Conservation (phyloP, 2,329 filamentous ascomycete species). For the Fusarium cicatricum region DNA sequence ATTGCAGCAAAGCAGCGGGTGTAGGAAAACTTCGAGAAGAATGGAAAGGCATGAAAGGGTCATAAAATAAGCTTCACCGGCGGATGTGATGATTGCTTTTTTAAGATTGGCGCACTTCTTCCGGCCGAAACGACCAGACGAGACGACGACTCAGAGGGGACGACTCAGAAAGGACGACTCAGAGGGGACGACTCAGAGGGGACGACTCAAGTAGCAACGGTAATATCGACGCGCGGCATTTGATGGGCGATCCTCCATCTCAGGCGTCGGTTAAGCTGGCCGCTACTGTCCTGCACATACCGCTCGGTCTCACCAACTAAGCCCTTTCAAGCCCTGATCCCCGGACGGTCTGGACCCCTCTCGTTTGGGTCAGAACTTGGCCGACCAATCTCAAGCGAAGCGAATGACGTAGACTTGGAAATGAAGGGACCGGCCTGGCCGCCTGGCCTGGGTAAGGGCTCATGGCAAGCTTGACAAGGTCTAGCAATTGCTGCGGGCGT, state of each 20-base stretch:
- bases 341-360: constrained; percentile 34
- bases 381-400: constrained; percentile 22
- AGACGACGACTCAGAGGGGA: constrained; percentile 12
- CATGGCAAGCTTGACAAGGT: neutral
- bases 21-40: constrained; percentile 30
- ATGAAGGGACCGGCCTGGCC: too few relatives aligned
- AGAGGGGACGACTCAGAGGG: too few relatives aligned
- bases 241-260: constrained; percentile 14
- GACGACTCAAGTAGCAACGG: neutral
- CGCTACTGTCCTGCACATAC: constrained; percentile 28
- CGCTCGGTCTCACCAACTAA: constrained; percentile 16
- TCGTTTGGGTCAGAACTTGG: constrained; percentile 29
- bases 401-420: constrained; percentile 24
- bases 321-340: constrained; percentile 18
- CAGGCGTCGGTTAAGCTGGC: constrained; percentile 15
- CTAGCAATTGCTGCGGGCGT: too few relatives aligned
- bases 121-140: neutral
- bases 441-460: too few relatives aligned
- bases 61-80: neutral
- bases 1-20: constrained; percentile 22
- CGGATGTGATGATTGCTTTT: neutral
- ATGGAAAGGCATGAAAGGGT: constrained; percentile 13
- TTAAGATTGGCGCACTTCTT: neutral
- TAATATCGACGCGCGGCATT: constrained; percentile 18
- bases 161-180: constrained; percentile 1